These are phyloP conservation scores for Phialocephala subalpina DNA, from an alignment of 2,329 filamentous ascomycete species.

Conservation along the genomic window DNA sequence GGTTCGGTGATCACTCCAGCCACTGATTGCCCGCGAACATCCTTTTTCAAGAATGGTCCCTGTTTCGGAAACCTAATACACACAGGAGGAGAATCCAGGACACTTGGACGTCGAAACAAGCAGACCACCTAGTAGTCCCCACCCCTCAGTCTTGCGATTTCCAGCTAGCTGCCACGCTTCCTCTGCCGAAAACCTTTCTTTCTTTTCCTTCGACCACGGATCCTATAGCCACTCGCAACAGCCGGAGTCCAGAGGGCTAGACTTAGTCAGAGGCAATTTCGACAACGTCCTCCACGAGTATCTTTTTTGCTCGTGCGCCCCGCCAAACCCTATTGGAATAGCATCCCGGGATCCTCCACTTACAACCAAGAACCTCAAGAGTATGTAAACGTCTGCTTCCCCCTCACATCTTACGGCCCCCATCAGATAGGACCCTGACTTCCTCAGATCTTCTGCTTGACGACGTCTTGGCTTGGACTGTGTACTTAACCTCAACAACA, in stretches of 20 bases:
- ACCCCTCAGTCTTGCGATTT: slow-evolving; percentile 33
- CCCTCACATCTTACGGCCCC: slow-evolving; percentile 28
- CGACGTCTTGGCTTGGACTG: slow-evolving; percentile 12
- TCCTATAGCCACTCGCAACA: slow-evolving; percentile 39
- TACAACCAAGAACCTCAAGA: slow-evolving; percentile 33
- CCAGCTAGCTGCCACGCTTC: slow-evolving; percentile 33
- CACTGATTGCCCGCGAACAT: slow-evolving; percentile 26
- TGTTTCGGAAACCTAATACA: slow-evolving; percentile 41
- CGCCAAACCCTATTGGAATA: slow-evolving; percentile 37
- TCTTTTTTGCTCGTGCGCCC: slow-evolving; percentile 39
- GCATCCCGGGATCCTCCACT: slow-evolving; percentile 28
- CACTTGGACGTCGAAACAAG: slow-evolving; percentile 44
- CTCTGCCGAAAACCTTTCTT: slow-evolving; percentile 35
- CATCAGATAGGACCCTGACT: slow-evolving; percentile 37
- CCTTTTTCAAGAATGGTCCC: slow-evolving; percentile 40
- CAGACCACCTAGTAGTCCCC: slow-evolving; percentile 34
- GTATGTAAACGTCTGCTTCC: slow-evolving; percentile 42
- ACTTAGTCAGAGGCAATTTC: slow-evolving; percentile 36
- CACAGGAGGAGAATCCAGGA: slow-evolving; percentile 25
- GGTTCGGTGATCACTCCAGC: slow-evolving; percentile 32
- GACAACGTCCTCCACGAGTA: slow-evolving; percentile 27
- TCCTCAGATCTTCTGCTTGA: slow-evolving; percentile 35
- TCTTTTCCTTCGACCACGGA: slow-evolving; percentile 26
- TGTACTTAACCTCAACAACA: slow-evolving; percentile 13
- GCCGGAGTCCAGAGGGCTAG: slow-evolving; percentile 20